Conservation (phyloP, 2,329 filamentous ascomycete species). For the Fusarium cyanostomum region DNA sequence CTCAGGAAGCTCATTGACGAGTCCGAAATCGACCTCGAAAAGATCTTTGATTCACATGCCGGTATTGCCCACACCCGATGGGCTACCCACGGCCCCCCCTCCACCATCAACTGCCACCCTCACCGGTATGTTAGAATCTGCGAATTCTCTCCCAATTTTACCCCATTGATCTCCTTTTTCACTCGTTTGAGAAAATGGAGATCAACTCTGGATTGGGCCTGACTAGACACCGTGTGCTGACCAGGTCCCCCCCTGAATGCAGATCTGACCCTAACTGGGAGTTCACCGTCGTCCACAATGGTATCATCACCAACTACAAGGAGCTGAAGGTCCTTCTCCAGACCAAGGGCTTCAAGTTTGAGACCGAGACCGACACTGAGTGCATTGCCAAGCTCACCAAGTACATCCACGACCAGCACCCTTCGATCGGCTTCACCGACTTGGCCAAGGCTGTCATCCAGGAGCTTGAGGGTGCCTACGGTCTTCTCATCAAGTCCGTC, state of each 20-base stretch:
- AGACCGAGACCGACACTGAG: slow-evolving; percentile 99
- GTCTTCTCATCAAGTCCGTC: slow-evolving; percentile 96
- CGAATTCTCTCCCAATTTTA: background rate
- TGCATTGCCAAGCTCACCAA: slow-evolving; percentile 99
- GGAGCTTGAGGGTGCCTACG: slow-evolving; percentile 97
- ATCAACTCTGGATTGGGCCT: slow-evolving; percentile 12
- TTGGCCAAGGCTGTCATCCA: slow-evolving; percentile 97
- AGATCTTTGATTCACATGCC: slow-evolving; percentile 97
- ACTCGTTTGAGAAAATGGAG: slow-evolving; percentile 1
- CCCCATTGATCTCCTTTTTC: background rate
- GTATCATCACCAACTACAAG: slow-evolving; percentile 99
- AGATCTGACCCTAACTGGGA: slow-evolving; percentile 96
- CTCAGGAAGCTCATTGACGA: slow-evolving; percentile 92
- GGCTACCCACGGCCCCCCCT: slow-evolving; percentile 97
- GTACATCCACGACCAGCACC: slow-evolving; percentile 96
- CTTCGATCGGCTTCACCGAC: slow-evolving; percentile 93
- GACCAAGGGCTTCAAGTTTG: slow-evolving; percentile 96
- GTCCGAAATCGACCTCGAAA: slow-evolving; percentile 83
- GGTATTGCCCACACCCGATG: slow-evolving; percentile 99
- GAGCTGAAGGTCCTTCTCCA: slow-evolving; percentile 93
- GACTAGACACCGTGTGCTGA: slow-evolving; percentile 26
- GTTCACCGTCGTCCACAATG: slow-evolving; percentile 98
- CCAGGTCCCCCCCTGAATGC: slow-evolving; percentile 31
- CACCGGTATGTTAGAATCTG: slow-evolving; percentile 75
- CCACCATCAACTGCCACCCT: slow-evolving; percentile 95